Evolutionary conservation across 2,329 filamentous ascomycete genomes (phyloP).

Genomic region (Bisporella sp.): DNA sequence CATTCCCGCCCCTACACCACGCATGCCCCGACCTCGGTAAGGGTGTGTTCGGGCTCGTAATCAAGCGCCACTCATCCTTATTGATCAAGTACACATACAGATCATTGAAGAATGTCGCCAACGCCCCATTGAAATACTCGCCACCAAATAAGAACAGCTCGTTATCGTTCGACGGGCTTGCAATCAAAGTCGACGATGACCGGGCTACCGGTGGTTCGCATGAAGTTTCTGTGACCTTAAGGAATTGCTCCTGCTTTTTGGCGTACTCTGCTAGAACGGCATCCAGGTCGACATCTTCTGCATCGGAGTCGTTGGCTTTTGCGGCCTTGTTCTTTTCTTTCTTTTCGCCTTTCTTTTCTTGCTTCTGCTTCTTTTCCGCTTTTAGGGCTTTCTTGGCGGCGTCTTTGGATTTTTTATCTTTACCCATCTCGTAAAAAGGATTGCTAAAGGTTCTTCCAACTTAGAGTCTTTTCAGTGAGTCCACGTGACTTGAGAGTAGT

Average conservation of each 20-base stretch:
- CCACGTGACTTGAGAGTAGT: no score
- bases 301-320: slow-evolving; percentile 68
- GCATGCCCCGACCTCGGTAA: slow-evolving; percentile 89
- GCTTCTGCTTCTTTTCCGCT: slow-evolving; percentile 65
- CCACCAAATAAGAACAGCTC: slow-evolving; percentile 89
- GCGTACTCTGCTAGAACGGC: slow-evolving; percentile 89
- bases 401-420: slow-evolving; percentile 41
- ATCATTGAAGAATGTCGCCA: slow-evolving; percentile 67
- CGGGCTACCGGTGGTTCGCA: slow-evolving; percentile 70
- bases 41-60: slow-evolving; percentile 87
- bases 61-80: slow-evolving; percentile 81
- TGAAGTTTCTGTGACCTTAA: slow-evolving; percentile 82
- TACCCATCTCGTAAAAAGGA: slow-evolving; percentile 33
- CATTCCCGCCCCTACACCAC: slow-evolving; percentile 84
- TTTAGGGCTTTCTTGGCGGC: slow-evolving; percentile 46
- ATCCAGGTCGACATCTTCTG: slow-evolving; percentile 88
- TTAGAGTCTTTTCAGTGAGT: no score
- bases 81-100: slow-evolving; percentile 68
- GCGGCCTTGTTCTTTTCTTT: slow-evolving; percentile 67
- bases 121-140: slow-evolving; percentile 89
- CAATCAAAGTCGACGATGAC: slow-evolving; percentile 74
- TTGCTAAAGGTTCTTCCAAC: no score
- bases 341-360: slow-evolving; percentile 85
- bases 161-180: slow-evolving; percentile 78
- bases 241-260: slow-evolving; percentile 85